phyloP scores from a whole-genome alignment of 192 early-diverging fungal genomes.

The Linnemannia elongata region DNA sequence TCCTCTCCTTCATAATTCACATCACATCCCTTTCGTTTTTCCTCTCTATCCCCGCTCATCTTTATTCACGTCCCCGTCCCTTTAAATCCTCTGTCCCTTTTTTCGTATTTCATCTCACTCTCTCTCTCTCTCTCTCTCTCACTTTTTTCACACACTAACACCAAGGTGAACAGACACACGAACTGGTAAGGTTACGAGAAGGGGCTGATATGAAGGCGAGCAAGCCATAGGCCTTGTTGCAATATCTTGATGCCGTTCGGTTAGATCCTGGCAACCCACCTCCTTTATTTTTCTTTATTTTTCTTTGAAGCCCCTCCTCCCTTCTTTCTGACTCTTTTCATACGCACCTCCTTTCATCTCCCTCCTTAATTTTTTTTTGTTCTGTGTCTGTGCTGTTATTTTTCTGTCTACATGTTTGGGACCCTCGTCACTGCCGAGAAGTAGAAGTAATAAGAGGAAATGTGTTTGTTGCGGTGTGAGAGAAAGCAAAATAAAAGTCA shows the following conservation, averaged over 20 bases:
- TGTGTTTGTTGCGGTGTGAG: background rate
- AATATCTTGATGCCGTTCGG: background rate
- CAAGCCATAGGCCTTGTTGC: background rate
- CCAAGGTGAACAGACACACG: background rate
- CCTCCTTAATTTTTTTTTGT: background rate
- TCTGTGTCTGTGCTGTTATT: background rate
- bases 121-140: background rate
- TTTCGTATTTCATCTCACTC: background rate
- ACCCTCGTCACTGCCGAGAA: background rate
- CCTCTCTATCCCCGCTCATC: too few species aligned
- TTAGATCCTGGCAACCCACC: background rate
- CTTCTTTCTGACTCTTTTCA: background rate
- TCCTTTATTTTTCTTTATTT: background rate
- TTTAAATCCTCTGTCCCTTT: background rate
- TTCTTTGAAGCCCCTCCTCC: background rate
- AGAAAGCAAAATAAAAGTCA: background rate
- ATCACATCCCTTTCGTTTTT: too few species aligned
- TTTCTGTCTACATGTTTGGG: background rate
- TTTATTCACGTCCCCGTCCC: too few species aligned
- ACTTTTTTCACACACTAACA: background rate
- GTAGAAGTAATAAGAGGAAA: background rate
- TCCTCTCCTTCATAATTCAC: background rate
- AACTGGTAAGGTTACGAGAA: background rate
- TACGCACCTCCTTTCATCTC: background rate
- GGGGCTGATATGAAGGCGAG: background rate